Percentiles rank a stretch among this genome's conserved stretches.
Conservation (phyloP, 495 filamentous ascomycete species). For the Lindgomyces ingoldianus region DNA sequence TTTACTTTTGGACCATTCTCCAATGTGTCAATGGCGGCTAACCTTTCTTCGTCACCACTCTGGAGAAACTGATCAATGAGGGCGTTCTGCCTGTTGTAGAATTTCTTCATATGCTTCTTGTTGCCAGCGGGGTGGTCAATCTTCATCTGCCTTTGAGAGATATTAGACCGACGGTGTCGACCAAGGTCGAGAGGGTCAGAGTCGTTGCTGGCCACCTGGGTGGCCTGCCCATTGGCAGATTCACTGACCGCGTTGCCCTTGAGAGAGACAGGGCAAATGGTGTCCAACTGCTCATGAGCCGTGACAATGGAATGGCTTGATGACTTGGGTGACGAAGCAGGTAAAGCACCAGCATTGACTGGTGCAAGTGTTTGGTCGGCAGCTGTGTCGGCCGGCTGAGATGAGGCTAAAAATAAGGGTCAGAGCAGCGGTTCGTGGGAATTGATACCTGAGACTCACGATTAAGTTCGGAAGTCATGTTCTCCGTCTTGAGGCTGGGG, state of each 20-base stretch:
- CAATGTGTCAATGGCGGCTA: constrained; percentile 51
- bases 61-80: constrained; percentile 59
- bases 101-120: constrained; percentile 52
- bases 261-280: constrained; percentile 20
- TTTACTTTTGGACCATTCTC: constrained; percentile 57
- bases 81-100: constrained; percentile 57
- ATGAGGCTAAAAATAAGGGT: constrained; percentile 30
- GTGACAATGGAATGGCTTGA: constrained; percentile 28
- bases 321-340: constrained; percentile 16
- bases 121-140: constrained; percentile 51
- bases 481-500: constrained; percentile 12
- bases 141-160: constrained; percentile 48
- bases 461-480: constrained; percentile 29
- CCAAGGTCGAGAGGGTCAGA: constrained; percentile 49
- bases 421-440: constrained; percentile 14
- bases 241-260: constrained; percentile 7
- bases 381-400: constrained; percentile 19
- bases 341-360: constrained; percentile 5
- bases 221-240: constrained; percentile 9
- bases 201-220: constrained; percentile 12
- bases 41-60: constrained; percentile 55
- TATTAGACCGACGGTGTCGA: constrained; percentile 48
- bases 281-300: constrained; percentile 22
- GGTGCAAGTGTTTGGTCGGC: constrained; percentile 26
- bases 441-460: constrained; percentile 21